phyloP scores from a whole-genome alignment of 352 stramenopile species.

The Phytophthora sp. region DNA sequence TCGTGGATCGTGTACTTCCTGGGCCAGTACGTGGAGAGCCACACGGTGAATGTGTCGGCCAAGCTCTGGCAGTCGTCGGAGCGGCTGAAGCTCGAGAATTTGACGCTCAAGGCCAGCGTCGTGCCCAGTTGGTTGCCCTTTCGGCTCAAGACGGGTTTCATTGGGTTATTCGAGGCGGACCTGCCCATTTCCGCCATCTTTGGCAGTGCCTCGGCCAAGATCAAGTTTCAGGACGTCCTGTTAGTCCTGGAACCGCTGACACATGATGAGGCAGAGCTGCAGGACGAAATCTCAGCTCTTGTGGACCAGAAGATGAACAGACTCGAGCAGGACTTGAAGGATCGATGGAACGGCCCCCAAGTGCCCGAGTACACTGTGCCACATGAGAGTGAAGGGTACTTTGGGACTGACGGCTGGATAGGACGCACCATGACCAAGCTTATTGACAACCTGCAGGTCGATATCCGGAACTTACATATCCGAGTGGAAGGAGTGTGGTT shows the following conservation, averaged over 20 bases:
- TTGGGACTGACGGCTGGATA: constrained; percentile 89
- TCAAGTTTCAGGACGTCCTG: constrained; percentile 89
- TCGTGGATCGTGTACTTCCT: constrained; percentile 88
- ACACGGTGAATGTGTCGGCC: constrained; percentile 84
- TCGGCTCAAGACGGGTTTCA: constrained; percentile 86
- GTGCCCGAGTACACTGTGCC: constrained; percentile 69
- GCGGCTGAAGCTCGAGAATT: constrained; percentile 86
- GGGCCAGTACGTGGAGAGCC: constrained; percentile 88
- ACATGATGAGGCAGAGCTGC: constrained; percentile 74
- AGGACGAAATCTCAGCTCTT: constrained; percentile 63
- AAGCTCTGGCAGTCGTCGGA: constrained; percentile 90
- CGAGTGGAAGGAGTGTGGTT: constrained; percentile 82
- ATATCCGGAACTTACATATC: constrained; percentile 88
- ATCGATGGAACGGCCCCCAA: constrained; percentile 78
- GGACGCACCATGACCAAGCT: constrained; percentile 89
- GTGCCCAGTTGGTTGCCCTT: constrained; percentile 87
- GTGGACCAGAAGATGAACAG: constrained; percentile 73
- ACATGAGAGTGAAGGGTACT: constrained; percentile 87
- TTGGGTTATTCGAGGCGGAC: constrained; percentile 86
- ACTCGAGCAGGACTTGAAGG: constrained; percentile 78
- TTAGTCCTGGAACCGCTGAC: constrained; percentile 75
- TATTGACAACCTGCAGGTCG: constrained; percentile 91
- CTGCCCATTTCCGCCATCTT: constrained; percentile 89
- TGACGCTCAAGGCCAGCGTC: constrained; percentile 85
- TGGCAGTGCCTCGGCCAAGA: constrained; percentile 76